phyloP scores from a whole-genome alignment of 2,329 filamentous ascomycete species.

The Trichophyton schoenleinii region DNA sequence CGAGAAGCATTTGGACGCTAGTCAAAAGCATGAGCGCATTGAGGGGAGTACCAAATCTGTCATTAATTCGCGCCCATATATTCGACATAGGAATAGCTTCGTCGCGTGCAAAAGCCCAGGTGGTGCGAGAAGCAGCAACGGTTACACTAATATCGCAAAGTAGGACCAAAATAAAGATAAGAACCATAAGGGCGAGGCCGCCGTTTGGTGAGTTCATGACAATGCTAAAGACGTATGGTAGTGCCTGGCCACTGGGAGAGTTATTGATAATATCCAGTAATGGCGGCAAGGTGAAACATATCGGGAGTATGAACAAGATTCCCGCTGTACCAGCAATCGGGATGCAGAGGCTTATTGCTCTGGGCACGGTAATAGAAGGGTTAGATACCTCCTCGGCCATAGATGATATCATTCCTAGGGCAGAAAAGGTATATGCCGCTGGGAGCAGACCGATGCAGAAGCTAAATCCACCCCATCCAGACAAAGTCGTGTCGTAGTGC shows the following conservation, averaged over 20 bases:
- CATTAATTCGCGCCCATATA: conserved; percentile 27
- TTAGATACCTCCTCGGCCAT: conserved; percentile 50
- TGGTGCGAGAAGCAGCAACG: conserved; percentile 36
- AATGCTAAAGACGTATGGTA: conserved; percentile 38
- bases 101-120: conserved; percentile 37
- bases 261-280: conserved; percentile 26
- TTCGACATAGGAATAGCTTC: conserved; percentile 32
- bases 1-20: conserved; percentile 37
- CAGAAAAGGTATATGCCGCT: conserved; percentile 46
- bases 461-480: conserved; percentile 36
- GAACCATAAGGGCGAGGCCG: conserved; percentile 26
- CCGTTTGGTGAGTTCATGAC: conserved; percentile 8
- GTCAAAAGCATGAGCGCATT: conserved; percentile 34
- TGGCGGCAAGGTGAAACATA: conserved; percentile 11
- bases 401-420: conserved; percentile 49
- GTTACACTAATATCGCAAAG: conserved; percentile 44
- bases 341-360: conserved; percentile 29
- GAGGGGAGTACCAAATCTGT: conserved; percentile 29
- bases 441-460: conserved; percentile 52
- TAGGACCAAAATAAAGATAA: conserved; percentile 35
- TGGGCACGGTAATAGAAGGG: conserved; percentile 41
- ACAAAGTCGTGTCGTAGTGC: conserved; percentile 9
- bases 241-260: conserved; percentile 37
- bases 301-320: conserved; percentile 28
- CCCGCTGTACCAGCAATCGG: conserved; percentile 42